Evolutionary conservation across 441 rosid species (phyloP), one percentile per base, ranked within the genome.

Genomic region (Populus hybrid): DNA sequence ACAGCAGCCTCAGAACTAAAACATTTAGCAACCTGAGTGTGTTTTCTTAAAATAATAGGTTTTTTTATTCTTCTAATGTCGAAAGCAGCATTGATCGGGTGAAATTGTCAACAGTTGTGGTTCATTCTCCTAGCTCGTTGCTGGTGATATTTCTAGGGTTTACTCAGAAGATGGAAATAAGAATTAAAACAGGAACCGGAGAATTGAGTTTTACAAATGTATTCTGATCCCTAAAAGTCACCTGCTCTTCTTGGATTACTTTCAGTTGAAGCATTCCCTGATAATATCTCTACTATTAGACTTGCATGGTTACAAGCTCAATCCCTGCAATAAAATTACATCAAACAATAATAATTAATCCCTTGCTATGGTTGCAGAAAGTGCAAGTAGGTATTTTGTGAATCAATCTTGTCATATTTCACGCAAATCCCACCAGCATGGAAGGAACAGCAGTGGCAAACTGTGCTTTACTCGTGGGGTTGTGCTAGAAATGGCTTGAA

Each of bases 401-500:
- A 12, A 45, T 45, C 56, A 45, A 12, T 45, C 9, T 42, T 45
- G 56, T 45, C 20, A 45, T 45, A 45, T 45, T 45, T 45, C 20
- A 45, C 56, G 20, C 56, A 12, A 45, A 14, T 45, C 56, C 20
- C 56, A 45, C 20, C 18, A 45, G 56, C 18, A 45, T 14, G 11
- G 56, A 14, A 45, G 56, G 56, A 3, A 4, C 56, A 45, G 6
- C 56, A 45, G 20, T 14, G n/a, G 16, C 20, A 16, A 16, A 50
- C 59, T 16, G 59, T 53, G 61, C 64, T n/a, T n/a, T 59, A n/a
- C 61, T 67, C 74, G 4, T 29, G 72, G 7, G 85, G 80, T 69
- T 71, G 79, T 42, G 85, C 86, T 64, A 88, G 79, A 77, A 88
- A 88, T 73, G 90, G 89, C 82, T 84, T 86, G 85, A 88, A 84